Evolutionary conservation across 129 eudicot genomes (phyloP), one percentile per base, ranked within the genome.

Genomic region (Escallonia herrerae): DNA sequence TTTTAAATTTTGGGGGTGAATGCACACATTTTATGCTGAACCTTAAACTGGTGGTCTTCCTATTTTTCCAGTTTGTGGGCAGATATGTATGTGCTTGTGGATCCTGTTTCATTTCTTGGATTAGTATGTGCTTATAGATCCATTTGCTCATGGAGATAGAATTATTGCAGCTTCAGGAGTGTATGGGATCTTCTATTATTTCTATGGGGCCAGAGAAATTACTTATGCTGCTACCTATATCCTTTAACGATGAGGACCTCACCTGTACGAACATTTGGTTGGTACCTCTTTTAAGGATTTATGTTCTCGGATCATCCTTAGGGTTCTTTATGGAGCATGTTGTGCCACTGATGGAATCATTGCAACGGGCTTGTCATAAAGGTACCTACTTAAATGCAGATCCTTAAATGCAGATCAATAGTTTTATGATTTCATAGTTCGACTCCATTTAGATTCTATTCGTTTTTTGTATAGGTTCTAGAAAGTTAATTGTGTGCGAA

Each of bases 201-300:
- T 96, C 96, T 38, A 79, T 83, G 85, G 98, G 98, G 38, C 88
- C 90, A 12, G 90, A 88, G 79, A 83, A 83, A 57, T 50, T 93
- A 43, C 86, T 93, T 50, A 60, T 56, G 9, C 47, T 85, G 56
- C 55, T 93, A 46, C 98, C 98, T 12, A 77, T 93, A 60, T 69
- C 87, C n/a, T n/a, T 88, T 69, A 78, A 67, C 72, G 51, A 58
- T 47, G 76, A 74, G 72, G 86, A 81, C 63, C 64, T 72, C 59
- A 73, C 87, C 38, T 79, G 83, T 76, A 79, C 95, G 69, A 93
- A 93, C 69, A 51, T 54, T 53, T 88, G 98, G 98, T 63, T 93
- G 64, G 46, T 89, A 72, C 96, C 98, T 40, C 74, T 89, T 53
- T 82, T 93, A 61, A 83, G 79, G 79, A 76, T 78, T n/a, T 83